Conservation (phyloP, 768 basidiomycete genomes). For the Termitomyces sp. region DNA sequence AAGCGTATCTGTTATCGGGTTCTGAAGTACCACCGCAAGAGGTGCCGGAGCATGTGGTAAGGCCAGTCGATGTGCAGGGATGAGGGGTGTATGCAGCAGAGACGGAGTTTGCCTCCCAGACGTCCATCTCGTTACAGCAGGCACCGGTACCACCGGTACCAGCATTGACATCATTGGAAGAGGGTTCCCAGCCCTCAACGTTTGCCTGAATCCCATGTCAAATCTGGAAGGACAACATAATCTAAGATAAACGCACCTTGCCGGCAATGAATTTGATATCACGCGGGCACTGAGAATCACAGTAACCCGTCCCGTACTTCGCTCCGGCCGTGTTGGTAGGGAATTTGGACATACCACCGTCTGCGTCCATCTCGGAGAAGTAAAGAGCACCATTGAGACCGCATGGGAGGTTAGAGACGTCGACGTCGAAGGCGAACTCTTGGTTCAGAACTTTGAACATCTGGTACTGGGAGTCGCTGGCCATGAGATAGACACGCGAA, state of each 20-base stretch:
- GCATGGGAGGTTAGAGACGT: conserved; percentile 53
- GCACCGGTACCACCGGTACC: conserved; percentile 43
- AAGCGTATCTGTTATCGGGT: conserved; percentile 27
- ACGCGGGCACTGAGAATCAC: conserved; percentile 48
- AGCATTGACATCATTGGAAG: conserved; percentile 37
- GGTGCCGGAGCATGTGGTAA: conserved; percentile 39
- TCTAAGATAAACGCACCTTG: conserved; percentile 27
- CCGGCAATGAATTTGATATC: conserved; percentile 62
- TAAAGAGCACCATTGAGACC: conserved; percentile 40
- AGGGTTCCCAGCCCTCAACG: conserved; percentile 35
- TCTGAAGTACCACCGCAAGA: conserved; percentile 34
- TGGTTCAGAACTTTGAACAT: conserved; percentile 46
- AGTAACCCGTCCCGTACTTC: conserved; percentile 34
- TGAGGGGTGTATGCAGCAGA: conserved; percentile 55
- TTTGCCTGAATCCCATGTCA: conserved; percentile 36
- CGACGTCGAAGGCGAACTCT: conserved; percentile 62
- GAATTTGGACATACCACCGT: conserved; percentile 47
- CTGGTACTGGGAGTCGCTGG: conserved; percentile 40
- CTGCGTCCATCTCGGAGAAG: conserved; percentile 46
- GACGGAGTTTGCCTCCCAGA: conserved; percentile 56
- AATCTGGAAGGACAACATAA: neutral
- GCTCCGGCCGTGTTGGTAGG: conserved; percentile 56
- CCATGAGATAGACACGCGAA: conserved; percentile 49
- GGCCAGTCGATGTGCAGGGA: conserved; percentile 38
- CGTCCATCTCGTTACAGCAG: conserved; percentile 58